Base-by-base conservation (phyloP, 2,329 filamentous ascomycete species). In the Botryosphaeria dothidea region DNA sequence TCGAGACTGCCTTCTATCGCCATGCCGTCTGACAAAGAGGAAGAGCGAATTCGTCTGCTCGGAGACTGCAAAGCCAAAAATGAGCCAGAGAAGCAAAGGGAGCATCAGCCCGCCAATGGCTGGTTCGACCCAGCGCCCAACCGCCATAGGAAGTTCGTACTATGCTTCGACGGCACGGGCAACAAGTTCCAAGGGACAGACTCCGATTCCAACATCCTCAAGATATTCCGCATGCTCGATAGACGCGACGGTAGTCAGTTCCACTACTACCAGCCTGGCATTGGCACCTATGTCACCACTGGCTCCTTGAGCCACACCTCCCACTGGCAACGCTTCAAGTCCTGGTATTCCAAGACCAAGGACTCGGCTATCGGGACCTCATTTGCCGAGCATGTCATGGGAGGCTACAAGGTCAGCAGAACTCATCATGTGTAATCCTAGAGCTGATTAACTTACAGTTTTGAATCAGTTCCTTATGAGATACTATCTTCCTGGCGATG, bases 341-440 rank as follows among this genome's bases (percentile, higher is more conserved):
- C 87, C 8, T 91, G 88, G 86, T 90, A 89, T 71, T 78, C 83
- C 48, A 91, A 92, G 70, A 88, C 90, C 66, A 92, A 92, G 69
- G 92, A 95, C 75, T 91, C 90, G 3, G 92, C 91, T 9, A 78
- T 96, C 66, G 92, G 92, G 1, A 90, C 90, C 0, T 92, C 89
- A 0, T 94, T 96, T 68, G 91, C 90, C 69, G 85, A 92, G 65
- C 92, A 95, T 77, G 92, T 95, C 11, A 91, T 95, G 70, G 91
- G 89, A 7, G 92, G 91, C 1, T 95, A 95, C 77, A 88, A 88
- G 63, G 92, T 93, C 74, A 81, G 92, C 51, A 89, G 2, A 13
- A 11, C 13, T 34, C 31, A n/a, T 31, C 15, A 4, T 15, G 6
- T 23, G 23, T 19, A 17, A 90, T 89, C 74, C 92, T 92, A 73